Evolutionary conservation across 2,329 filamentous ascomycete species (phyloP).

Genomic region (Epichloe aotearoae): DNA sequence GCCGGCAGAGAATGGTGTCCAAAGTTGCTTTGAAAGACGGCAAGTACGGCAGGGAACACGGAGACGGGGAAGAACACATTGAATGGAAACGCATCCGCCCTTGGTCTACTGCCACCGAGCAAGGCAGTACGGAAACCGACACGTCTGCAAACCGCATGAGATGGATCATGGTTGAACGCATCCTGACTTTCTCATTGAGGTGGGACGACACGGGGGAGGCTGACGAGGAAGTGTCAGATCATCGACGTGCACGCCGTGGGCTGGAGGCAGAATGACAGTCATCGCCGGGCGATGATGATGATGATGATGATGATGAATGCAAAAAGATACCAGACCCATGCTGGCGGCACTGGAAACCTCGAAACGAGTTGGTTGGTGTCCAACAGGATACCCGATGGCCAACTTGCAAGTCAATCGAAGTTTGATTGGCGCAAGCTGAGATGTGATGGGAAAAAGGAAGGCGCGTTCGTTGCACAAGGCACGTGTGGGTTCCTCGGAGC

Average conservation of each 20-base stretch:
- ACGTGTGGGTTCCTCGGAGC: background rate
- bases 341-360: no score
- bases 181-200: constrained; percentile 23
- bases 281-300: background rate
- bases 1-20: constrained; percentile 24
- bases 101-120: constrained; percentile 17
- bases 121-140: constrained; percentile 13
- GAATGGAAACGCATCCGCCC: constrained; percentile 21
- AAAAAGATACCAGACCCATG: background rate
- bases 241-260: constrained; percentile 5
- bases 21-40: constrained; percentile 24
- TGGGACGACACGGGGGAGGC: constrained; percentile 21
- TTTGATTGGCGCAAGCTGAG: no score
- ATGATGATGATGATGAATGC: no score
- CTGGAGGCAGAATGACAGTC: background rate
- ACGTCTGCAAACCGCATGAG: constrained; percentile 21
- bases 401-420: no score
- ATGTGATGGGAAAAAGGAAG: background rate
- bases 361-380: no score
- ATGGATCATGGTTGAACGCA: constrained; percentile 25
- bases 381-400: no score
- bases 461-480: background rate
- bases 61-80: constrained; percentile 8
- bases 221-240: constrained; percentile 10
- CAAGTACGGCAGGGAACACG: constrained; percentile 14